Base-by-base conservation (phyloP, 2,329 filamentous ascomycete species). In the Trichoderma guizhouense region DNA sequence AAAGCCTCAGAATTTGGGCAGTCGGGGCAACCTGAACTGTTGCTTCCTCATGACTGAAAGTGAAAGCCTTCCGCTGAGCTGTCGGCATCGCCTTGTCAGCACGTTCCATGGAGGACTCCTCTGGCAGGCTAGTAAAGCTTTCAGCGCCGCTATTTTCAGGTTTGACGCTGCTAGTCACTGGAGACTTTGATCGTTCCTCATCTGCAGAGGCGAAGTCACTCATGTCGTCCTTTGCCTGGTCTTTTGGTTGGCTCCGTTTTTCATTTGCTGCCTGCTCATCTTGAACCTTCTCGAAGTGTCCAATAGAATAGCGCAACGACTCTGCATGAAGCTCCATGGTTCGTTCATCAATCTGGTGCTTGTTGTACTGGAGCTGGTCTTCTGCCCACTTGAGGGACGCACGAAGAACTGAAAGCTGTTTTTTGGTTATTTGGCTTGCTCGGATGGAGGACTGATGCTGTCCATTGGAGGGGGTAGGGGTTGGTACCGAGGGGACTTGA, bases 321-420 rank as follows among this genome's bases (percentile, higher is more conserved):
- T 81, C 76, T 4, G 81, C 83, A 57, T 84, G 83, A 30, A 80
- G 76, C 72, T 85, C 82, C 77, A 88, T 85, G 39, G 83, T 79
- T 73, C 82, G 84, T 74, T 88, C 87, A 72, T 91, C 88, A 73
- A 90, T 88, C 74, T 90, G 88, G 73, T 90, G 87, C 74, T 84
- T 86, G 76, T 91, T 90, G 81, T 87, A 89, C 67, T 85, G 84
- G 58, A 91, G 79, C 74, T 91, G 88, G 72, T 88, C 86, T 73
- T 90, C 85, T 53, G 87, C 82, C 71, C 86, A 86, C 75, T 85
- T 87, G 72, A 91, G 82, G n/a, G 84, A 84, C n/a, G 77, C 76
- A 53, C 83, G 84, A 69, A 91, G 83, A 55, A 81, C 79, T 26
- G 85, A 83, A 64, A 90, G 84, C 74, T 90, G 88, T 74, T 86